Conservation (phyloP, 768 basidiomycete species). For the Podaxis sp. region DNA sequence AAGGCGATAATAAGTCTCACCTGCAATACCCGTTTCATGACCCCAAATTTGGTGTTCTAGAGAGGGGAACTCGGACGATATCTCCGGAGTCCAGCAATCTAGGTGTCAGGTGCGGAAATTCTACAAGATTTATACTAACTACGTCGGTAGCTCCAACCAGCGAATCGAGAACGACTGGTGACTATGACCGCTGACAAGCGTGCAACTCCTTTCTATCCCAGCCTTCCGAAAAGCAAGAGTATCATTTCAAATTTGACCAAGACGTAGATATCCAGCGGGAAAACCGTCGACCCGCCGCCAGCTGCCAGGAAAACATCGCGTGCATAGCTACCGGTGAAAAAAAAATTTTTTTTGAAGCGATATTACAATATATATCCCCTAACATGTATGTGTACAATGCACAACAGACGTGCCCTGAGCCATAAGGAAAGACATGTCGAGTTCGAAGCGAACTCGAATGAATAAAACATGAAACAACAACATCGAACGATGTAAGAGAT, state of each 20-base stretch:
- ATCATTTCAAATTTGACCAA: not conserved
- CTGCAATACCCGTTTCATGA: not conserved
- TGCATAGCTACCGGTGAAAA: not conserved
- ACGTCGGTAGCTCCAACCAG: conserved; percentile 4
- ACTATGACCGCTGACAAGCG: conserved; percentile 2
- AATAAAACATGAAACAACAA: not conserved
- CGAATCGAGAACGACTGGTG: not conserved
- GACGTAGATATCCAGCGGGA: not conserved
- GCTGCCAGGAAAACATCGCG: not conserved
- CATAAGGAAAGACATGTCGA: not conserved
- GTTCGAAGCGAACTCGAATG: not conserved
- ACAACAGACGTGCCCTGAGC: not conserved
- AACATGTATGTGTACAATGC: too few species aligned
- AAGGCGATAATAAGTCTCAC: not conserved
- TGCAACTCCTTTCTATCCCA: not conserved
- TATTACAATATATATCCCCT: not conserved
- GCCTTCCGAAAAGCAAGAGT: not conserved
- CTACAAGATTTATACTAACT: not conserved
- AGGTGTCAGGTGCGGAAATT: not conserved
- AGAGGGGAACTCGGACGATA: not conserved
- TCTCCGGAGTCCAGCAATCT: not conserved
- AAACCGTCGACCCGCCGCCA: not conserved
- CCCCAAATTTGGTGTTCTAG: not conserved
- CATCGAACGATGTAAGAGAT: not conserved
- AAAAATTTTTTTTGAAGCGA: not conserved